Conservation (phyloP, 768 basidiomycete genomes). For the Tricholoma flavovirens region DNA sequence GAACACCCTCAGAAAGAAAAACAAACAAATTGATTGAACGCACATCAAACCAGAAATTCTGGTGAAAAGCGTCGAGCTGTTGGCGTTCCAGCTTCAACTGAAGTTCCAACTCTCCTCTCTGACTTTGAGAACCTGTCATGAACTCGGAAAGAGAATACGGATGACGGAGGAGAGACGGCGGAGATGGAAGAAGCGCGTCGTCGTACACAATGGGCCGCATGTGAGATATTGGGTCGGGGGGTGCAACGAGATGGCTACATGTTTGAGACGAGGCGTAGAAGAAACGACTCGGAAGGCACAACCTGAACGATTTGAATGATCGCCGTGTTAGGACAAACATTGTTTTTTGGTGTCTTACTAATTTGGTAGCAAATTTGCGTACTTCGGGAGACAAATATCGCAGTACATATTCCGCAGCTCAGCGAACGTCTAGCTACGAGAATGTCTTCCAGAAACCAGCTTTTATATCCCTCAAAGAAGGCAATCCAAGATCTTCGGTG, state of each 20-base stretch:
- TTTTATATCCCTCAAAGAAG: slow-evolving; percentile 28
- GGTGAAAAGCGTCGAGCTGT: slow-evolving; percentile 69
- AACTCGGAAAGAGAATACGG: slow-evolving; percentile 82
- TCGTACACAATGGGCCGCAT: slow-evolving; percentile 77
- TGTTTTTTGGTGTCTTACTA: background rate
- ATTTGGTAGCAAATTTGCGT: too few species aligned
- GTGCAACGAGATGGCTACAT: slow-evolving; percentile 45
- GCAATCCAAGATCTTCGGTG: slow-evolving; percentile 40
- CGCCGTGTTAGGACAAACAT: slow-evolving; percentile 14
- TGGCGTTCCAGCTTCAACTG: slow-evolving; percentile 69
- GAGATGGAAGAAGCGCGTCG: slow-evolving; percentile 36
- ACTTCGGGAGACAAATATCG: too few species aligned
- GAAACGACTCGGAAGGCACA: slow-evolving; percentile 7
- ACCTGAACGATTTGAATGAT: slow-evolving; percentile 10
- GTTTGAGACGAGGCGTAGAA: slow-evolving; percentile 23
- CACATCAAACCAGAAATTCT: slow-evolving; percentile 79
- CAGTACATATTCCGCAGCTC: background rate
- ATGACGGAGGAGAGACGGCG: slow-evolving; percentile 39
- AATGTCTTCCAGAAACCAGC: slow-evolving; percentile 27
- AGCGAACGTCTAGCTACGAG: slow-evolving; percentile 12
- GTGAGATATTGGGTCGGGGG: slow-evolving; percentile 74
- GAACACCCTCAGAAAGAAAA: background rate
- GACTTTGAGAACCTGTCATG: slow-evolving; percentile 25
- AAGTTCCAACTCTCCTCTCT: slow-evolving; percentile 46
- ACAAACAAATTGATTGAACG: slow-evolving; percentile 23